Base-by-base conservation (phyloP, 2,329 filamentous ascomycete genomes). In the Fulvia fulva region DNA sequence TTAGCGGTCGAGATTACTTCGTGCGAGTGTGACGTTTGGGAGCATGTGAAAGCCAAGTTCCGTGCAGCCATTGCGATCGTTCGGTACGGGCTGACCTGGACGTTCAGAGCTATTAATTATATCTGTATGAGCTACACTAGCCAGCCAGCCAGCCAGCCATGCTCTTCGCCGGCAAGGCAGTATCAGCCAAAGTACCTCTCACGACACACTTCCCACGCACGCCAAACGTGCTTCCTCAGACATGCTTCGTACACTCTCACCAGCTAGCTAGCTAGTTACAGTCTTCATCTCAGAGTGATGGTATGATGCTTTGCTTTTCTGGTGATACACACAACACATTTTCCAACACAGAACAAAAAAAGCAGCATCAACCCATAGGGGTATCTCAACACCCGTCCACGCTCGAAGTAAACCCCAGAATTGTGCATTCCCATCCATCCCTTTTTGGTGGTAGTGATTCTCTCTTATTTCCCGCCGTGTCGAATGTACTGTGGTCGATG, bases 391-490 rank as follows among this genome's bases (percentile, higher is more conserved):
- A 50, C 23, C 23, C 25, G 44, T 16, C 22, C 44, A n/a, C 25
- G 44, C 21, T 16, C 21, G 44, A 23, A 25, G 22, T 30, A 25
- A 21, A 3, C 7, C n/a, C 47, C 47, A 28, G 16, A 26, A 32
- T 32, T 32, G n/a, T 50, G 23, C 47, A 19, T 41, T n/a, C 37
- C n/a, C 5, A 7, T 21, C 23, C n/a, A 19, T 47, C 9, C 21
- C 19, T 32, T 50, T 50, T 32, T 32, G 47, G 47, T 50, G 47
- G 26, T 50, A 50, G 23, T 50, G 47, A 50, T 50, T 50, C 47
- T 50, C 25, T 21, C 23, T 50, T 32, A 19, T 41, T 41, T 7
- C 37, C 37, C 37, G 44, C 21, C 44, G 12, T n/a, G 47, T 26
- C 47, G 25, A 50, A 32, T 50, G 26, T 50, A 26, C 47, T 50